These are phyloP conservation scores for Annulohypoxylon moriforme DNA, from an alignment of 495 filamentous ascomycete genomes.

Conservation along the genomic window DNA sequence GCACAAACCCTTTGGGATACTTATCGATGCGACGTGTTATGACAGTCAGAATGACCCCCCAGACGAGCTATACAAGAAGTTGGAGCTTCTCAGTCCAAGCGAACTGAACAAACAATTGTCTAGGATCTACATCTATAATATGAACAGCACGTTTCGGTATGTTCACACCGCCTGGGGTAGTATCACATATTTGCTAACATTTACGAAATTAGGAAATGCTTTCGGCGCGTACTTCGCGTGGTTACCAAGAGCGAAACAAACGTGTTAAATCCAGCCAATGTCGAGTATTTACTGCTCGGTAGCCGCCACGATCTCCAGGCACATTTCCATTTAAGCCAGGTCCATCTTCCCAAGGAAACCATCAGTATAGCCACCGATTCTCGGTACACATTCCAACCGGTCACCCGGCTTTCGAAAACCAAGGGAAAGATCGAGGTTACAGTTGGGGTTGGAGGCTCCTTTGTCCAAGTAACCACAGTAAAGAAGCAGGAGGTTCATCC, in stretches of 20 bases:
- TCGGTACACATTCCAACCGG: conserved; percentile 70
- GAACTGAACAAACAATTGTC: conserved; percentile 67
- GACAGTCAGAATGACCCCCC: conserved; percentile 68
- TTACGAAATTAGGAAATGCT: conserved; percentile 63
- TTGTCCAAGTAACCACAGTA: conserved; percentile 73
- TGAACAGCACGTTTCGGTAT: conserved; percentile 70
- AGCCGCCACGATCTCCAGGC: conserved; percentile 69
- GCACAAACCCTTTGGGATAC: conserved; percentile 72
- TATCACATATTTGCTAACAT: conserved; percentile 5
- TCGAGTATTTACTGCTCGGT: conserved; percentile 70
- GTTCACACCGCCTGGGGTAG: neutral
- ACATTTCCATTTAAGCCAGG: conserved; percentile 71
- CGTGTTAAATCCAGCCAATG: conserved; percentile 68
- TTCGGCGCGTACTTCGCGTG: conserved; percentile 66
- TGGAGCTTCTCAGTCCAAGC: conserved; percentile 67
- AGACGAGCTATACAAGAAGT: conserved; percentile 67
- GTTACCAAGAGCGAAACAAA: conserved; percentile 65
- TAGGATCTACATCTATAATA: conserved; percentile 73
- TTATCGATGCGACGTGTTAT: conserved; percentile 75
- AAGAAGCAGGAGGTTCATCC: conserved; percentile 74
- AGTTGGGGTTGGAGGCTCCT: conserved; percentile 72
- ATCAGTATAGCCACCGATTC: conserved; percentile 72
- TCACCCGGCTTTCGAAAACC: conserved; percentile 71
- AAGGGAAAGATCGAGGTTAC: conserved; percentile 73
- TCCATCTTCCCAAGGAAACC: conserved; percentile 74